Percentiles rank a stretch among this genome's conserved stretches.
phyloP scores from a whole-genome alignment of 768 basidiomycete genomes.

The Trametes cingulata region DNA sequence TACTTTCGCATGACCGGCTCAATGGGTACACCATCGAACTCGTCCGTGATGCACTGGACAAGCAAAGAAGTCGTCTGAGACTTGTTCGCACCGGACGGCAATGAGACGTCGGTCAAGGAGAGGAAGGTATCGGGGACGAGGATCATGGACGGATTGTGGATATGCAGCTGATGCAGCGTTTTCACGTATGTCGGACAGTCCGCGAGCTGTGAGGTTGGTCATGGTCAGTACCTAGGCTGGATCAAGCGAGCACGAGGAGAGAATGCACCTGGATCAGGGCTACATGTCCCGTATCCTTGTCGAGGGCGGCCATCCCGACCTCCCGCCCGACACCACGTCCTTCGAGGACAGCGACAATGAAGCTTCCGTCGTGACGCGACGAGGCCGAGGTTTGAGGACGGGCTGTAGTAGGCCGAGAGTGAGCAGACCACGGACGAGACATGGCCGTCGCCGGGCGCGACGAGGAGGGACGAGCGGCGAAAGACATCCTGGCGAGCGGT shows the following conservation, averaged over 20 bases:
- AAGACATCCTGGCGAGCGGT: slow-evolving; percentile 5
- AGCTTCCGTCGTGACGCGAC: slow-evolving; percentile 56
- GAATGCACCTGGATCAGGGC: slow-evolving; percentile 70
- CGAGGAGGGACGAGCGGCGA: not conserved
- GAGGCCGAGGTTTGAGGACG: slow-evolving; percentile 70
- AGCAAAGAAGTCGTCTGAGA: slow-evolving; percentile 56
- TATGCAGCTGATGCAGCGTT: slow-evolving; percentile 81
- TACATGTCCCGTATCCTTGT: slow-evolving; percentile 74
- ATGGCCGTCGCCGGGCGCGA: slow-evolving; percentile 28
- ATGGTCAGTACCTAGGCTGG: not conserved
- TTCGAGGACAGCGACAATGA: slow-evolving; percentile 71
- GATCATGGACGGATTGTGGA: slow-evolving; percentile 69
- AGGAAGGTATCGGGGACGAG: slow-evolving; percentile 84
- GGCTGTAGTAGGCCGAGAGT: slow-evolving; percentile 56
- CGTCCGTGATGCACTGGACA: slow-evolving; percentile 71
- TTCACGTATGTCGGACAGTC: slow-evolving; percentile 91
- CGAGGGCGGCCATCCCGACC: slow-evolving; percentile 85
- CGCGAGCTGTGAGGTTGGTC: slow-evolving; percentile 52
- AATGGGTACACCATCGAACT: slow-evolving; percentile 66
- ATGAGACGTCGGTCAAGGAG: slow-evolving; percentile 52
- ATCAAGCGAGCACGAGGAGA: not conserved
- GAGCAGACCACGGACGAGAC: slow-evolving; percentile 53
- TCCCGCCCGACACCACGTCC: slow-evolving; percentile 79
- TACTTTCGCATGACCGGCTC: slow-evolving; percentile 76
- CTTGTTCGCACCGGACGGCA: slow-evolving; percentile 46